phyloP scores from a whole-genome alignment of 345 rosid species.

The Eucalyptus regnans region DNA sequence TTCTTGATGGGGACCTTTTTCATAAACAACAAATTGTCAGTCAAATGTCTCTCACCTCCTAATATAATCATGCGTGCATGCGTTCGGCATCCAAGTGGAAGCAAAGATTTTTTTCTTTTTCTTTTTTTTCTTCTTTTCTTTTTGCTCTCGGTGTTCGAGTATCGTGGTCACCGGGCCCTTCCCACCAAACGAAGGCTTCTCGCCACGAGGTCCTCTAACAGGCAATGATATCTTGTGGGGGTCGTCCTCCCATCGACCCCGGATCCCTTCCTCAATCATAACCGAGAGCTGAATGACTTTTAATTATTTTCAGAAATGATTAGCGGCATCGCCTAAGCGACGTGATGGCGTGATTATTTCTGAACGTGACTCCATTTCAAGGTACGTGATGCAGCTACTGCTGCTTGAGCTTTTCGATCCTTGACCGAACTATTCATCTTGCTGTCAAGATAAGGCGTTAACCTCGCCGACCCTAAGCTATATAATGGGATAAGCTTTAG shows the following conservation, averaged over 20 bases:
- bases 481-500: background rate
- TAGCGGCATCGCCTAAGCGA: background rate
- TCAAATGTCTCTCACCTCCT: too few relatives aligned
- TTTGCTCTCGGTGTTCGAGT: background rate
- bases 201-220: background rate
- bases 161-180: background rate
- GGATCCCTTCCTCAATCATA: background rate
- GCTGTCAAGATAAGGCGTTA: background rate
- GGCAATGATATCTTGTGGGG: background rate
- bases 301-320: background rate
- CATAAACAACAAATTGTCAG: too few relatives aligned
- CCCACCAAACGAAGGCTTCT: background rate
- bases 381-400: background rate
- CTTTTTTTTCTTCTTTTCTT: background rate
- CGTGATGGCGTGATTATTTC: background rate
- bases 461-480: background rate
- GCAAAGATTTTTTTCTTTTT: background rate
- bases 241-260: background rate
- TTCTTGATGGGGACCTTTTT: background rate
- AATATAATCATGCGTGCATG: background rate
- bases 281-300: background rate
- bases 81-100: background rate
- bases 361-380: background rate
- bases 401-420: background rate
- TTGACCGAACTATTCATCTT: background rate